phyloP scores from a whole-genome alignment of 164 flowering plant species.

The Annona cherimola region DNA sequence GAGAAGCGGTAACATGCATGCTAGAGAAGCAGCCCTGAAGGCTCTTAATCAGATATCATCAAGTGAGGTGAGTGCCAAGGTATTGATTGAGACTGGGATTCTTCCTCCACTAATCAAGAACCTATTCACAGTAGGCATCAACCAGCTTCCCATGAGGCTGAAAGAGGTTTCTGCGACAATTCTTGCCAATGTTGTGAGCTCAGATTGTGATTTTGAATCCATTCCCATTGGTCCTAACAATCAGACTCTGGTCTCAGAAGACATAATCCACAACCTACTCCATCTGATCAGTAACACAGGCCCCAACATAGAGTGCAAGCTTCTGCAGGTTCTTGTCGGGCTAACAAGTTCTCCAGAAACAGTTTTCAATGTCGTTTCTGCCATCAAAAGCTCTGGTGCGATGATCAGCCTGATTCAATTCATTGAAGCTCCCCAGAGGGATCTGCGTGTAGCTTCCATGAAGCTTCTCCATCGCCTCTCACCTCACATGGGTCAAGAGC shows the following conservation, averaged over 20 bases:
- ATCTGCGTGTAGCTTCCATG: slow-evolving; percentile 71
- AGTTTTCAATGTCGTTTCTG: slow-evolving; percentile 57
- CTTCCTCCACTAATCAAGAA: slow-evolving; percentile 85
- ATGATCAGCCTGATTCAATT: slow-evolving; percentile 87
- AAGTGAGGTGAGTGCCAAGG: slow-evolving; percentile 64
- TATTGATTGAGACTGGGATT: slow-evolving; percentile 75
- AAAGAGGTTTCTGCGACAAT: slow-evolving; percentile 95
- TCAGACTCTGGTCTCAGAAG: slow-evolving; percentile 88
- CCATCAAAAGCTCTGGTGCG: slow-evolving; percentile 93
- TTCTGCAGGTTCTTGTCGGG: slow-evolving; percentile 93
- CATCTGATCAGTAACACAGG: slow-evolving; percentile 97
- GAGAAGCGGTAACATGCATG: slow-evolving; percentile 55
- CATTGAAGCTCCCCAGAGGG: slow-evolving; percentile 84
- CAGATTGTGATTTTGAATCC: slow-evolving; percentile 60
- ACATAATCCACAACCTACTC: slow-evolving; percentile 68
- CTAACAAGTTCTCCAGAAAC: slow-evolving; percentile 62
- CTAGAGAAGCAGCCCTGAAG: slow-evolving; percentile 84
- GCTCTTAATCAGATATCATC: slow-evolving; percentile 89
- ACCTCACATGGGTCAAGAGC: slow-evolving; percentile 80
- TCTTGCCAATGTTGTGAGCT: slow-evolving; percentile 75
- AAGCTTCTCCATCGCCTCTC: slow-evolving; percentile 83
- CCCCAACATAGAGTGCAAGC: slow-evolving; percentile 91
- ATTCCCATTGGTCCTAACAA: slow-evolving; percentile 63
- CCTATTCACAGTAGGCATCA: slow-evolving; percentile 71
- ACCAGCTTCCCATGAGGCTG: slow-evolving; percentile 76